Conservation (phyloP, 495 filamentous ascomycete species). For the Pyronema domesticum region DNA sequence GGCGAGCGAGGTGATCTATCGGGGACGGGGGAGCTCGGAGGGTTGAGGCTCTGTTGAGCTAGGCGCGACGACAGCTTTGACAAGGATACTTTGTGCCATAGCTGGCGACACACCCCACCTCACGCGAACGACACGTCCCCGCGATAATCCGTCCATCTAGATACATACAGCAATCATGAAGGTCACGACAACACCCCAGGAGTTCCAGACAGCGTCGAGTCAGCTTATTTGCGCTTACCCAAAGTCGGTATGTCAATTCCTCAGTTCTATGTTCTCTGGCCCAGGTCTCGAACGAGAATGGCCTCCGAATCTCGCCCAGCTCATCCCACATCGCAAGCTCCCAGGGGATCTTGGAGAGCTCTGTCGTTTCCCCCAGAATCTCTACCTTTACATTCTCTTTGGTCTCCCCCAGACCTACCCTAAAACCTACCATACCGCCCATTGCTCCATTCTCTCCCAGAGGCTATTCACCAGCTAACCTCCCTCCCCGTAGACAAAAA, state of each 20-base stretch:
- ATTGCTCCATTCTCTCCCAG: not conserved
- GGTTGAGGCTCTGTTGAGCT: not conserved
- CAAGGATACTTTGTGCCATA: too few relatives aligned
- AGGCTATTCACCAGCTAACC: constrained; percentile 3
- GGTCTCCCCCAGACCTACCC: not conserved
- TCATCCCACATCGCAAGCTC: too few relatives aligned
- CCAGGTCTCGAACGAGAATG: too few relatives aligned
- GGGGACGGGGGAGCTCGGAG: not conserved
- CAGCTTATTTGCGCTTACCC: constrained; percentile 34
- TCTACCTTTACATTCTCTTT: not conserved
- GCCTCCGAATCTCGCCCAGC: too few relatives aligned
- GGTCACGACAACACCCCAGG: constrained; percentile 36
- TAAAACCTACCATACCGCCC: not conserved
- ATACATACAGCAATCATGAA: constrained; percentile 26
- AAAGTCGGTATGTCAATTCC: constrained; percentile 26
- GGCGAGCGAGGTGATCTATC: not conserved
- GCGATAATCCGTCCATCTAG: too few relatives aligned
- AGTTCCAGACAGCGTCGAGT: constrained; percentile 35
- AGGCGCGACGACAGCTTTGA: not conserved
- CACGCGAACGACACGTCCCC: not conserved
- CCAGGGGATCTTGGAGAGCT: too few relatives aligned
- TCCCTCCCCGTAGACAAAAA: constrained; percentile 14
- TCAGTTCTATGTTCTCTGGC: not conserved
- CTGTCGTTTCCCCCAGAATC: not conserved
- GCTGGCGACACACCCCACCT: not conserved